These are phyloP conservation scores for Trichoderma parareesei DNA, from an alignment of 495 filamentous ascomycete species.

Conservation along the genomic window DNA sequence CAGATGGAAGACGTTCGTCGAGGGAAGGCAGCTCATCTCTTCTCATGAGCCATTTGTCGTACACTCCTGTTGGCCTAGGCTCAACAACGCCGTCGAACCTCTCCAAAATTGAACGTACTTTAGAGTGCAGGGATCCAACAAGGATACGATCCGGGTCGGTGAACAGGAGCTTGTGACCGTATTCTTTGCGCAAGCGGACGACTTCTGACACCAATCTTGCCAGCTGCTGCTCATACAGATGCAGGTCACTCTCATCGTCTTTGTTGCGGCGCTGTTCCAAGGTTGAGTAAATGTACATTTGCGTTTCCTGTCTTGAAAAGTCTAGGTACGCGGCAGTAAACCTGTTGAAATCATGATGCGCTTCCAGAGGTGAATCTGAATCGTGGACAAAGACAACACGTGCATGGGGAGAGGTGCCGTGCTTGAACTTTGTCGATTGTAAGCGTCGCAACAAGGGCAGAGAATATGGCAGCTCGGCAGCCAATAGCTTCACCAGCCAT, in stretches of 20 bases:
- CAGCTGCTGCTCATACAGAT: not conserved
- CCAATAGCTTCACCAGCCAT: not conserved
- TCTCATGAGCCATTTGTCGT: conserved; percentile 1
- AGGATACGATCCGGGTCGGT: not conserved
- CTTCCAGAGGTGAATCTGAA: not conserved
- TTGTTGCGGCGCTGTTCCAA: not conserved
- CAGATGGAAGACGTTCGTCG: not conserved
- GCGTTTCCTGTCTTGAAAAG: not conserved
- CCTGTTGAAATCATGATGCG: not conserved
- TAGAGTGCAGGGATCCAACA: not conserved
- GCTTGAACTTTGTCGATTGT: not conserved
- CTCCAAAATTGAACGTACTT: not conserved
- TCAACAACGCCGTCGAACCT: not conserved
- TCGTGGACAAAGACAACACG: not conserved
- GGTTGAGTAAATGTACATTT: not conserved
- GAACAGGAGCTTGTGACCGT: not conserved
- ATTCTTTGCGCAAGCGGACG: not conserved
- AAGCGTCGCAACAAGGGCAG: not conserved
- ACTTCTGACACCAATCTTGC: not conserved
- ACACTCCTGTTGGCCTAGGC: not conserved
- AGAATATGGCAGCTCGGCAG: not conserved
- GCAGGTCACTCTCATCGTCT: not conserved
- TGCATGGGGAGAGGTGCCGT: not conserved
- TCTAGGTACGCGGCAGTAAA: not conserved
- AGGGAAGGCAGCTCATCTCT: not conserved